These are phyloP conservation scores for Macadamia integrifolia DNA, from an alignment of 164 flowering plant genomes.

Conservation along the genomic window DNA sequence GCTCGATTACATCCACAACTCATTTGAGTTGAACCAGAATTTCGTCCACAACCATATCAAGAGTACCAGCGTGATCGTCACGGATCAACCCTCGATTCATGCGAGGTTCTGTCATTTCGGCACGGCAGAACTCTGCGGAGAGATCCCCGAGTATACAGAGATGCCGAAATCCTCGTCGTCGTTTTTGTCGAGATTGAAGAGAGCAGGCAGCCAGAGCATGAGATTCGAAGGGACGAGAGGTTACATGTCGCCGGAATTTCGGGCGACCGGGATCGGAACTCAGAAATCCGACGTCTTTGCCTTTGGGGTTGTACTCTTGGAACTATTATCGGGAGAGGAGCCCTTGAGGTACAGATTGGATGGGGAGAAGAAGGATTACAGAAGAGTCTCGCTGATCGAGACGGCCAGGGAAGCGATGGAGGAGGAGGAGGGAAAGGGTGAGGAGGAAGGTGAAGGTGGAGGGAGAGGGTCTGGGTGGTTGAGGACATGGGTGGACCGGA, in stretches of 20 bases:
- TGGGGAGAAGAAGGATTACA: slow-evolving; percentile 24
- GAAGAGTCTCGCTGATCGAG: slow-evolving; percentile 41
- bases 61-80: slow-evolving; percentile 50
- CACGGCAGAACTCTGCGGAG: slow-evolving; percentile 69
- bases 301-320: slow-evolving; percentile 68
- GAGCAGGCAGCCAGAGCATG: slow-evolving; percentile 12
- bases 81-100: slow-evolving; percentile 42
- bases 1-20: slow-evolving; percentile 77
- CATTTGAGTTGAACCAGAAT: slow-evolving; percentile 29
- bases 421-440: slow-evolving; percentile 23
- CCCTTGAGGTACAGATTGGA: slow-evolving; percentile 48
- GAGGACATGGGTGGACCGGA: slow-evolving; percentile 66
- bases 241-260: slow-evolving; percentile 81
- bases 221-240: slow-evolving; percentile 57
- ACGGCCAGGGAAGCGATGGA: slow-evolving; percentile 41
- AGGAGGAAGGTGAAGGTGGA: slow-evolving; percentile 13
- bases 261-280: slow-evolving; percentile 39
- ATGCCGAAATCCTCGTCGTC: neutral
- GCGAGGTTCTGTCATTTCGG: slow-evolving; percentile 86
- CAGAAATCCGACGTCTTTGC: slow-evolving; percentile 75
- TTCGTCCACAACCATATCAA: slow-evolving; percentile 70
- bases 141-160: slow-evolving; percentile 15
- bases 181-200: slow-evolving; percentile 2
- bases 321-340: slow-evolving; percentile 68
- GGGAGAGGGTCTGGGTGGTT: slow-evolving; percentile 31